Conservation (phyloP, 2,329 filamentous ascomycete species). For the Hymenoscyphus albidus region DNA sequence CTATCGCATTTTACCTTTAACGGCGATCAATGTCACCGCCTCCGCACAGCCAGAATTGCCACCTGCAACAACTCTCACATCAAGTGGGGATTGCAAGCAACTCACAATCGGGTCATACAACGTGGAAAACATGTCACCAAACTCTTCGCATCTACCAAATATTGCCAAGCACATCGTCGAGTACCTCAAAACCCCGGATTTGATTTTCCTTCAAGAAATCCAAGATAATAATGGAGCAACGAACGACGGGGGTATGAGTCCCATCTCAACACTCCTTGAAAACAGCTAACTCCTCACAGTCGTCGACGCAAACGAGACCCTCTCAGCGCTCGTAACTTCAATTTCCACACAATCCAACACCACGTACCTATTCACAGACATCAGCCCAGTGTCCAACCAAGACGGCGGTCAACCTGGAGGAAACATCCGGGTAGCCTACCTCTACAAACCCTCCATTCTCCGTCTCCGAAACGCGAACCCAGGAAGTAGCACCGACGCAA, state of each 20-base stretch:
- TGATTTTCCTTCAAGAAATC: constrained; percentile 67
- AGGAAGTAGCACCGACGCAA: constrained; percentile 51
- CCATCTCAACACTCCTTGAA: neutral
- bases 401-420: constrained; percentile 67
- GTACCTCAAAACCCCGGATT: constrained; percentile 58
- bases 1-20: constrained; percentile 64
- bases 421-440: constrained; percentile 68
- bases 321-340: constrained; percentile 50
- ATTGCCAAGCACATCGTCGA: constrained; percentile 63
- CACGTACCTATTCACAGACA: constrained; percentile 55
- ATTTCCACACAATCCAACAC: constrained; percentile 49
- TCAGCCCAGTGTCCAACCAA: constrained; percentile 54
- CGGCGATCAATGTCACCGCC: constrained; percentile 47
- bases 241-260: constrained; percentile 49
- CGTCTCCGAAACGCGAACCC: constrained; percentile 56
- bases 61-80: constrained; percentile 49
- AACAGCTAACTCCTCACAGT: constrained; percentile 24
- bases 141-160: constrained; percentile 49
- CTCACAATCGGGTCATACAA: constrained; percentile 67
- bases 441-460: constrained; percentile 60
- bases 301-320: constrained; percentile 54
- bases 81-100: constrained; percentile 53
- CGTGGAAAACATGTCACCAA: constrained; percentile 62
- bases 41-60: constrained; percentile 45
- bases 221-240: constrained; percentile 62